Conservation (phyloP, 495 filamentous ascomycete genomes). For the Halenospora varia region DNA sequence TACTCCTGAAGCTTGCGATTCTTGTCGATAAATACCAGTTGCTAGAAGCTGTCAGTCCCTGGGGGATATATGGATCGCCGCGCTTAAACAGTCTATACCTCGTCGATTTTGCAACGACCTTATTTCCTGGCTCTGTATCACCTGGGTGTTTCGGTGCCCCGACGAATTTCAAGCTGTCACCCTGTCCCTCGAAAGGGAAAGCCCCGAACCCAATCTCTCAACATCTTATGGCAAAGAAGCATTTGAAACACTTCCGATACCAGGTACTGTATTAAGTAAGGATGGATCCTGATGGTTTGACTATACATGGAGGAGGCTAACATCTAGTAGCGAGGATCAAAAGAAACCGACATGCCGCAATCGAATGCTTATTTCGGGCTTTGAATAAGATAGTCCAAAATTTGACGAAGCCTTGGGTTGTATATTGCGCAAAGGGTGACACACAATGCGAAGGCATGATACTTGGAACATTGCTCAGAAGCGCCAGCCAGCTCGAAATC, state of each 20-base stretch:
- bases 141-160: neutral
- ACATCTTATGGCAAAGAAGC: neutral
- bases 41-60: constrained; percentile 37
- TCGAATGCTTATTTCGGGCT: neutral
- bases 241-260: neutral
- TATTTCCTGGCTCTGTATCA: neutral
- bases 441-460: neutral
- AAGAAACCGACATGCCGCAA: neutral
- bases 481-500: neutral
- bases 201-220: neutral
- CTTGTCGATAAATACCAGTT: constrained; percentile 49
- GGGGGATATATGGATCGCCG: constrained; percentile 38
- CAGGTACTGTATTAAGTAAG: neutral
- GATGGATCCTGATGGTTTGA: neutral
- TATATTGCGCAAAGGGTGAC: neutral
- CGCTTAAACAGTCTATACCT: neutral
- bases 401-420: neutral
- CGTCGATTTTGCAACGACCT: neutral
- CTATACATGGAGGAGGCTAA: neutral
- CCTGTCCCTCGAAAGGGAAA: neutral
- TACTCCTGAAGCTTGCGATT: constrained; percentile 44
- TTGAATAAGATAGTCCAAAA: neutral
- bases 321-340: neutral
- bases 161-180: neutral
- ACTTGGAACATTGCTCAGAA: neutral